Evolutionary conservation across 345 rosid genomes (phyloP), one percentile per base, ranked within the genome.

Genomic region (Eutrema japonicum): DNA sequence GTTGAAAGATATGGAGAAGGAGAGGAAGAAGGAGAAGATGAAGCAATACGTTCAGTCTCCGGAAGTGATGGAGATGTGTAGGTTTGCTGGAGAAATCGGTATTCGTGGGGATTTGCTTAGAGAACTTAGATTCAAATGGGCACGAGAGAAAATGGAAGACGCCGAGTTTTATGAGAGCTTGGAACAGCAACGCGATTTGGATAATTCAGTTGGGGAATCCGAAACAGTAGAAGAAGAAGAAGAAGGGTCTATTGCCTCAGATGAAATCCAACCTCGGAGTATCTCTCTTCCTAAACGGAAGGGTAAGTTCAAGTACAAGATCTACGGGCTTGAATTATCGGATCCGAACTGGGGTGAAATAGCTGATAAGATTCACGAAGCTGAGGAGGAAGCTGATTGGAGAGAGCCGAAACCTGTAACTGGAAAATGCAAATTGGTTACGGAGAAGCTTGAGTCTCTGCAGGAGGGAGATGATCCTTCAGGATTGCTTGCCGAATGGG

Each of bases 81-180:
- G 94, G 68, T 92, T 95, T 79, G 94, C 98, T 11, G 91, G 90
- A 13, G 99, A 92, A 53, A 77, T 87, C 42, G 99, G 98, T 40
- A 86, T 92, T 76, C 83, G 92, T 33, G 99, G 97, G 59, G 94
- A 90, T 62, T 45, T 95, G 84, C 81, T 89, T 81, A 89, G 98
- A 78, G 97, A 95, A 79, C 83, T 95, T 27, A 85, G 96, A 71
- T 90, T 88, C 66, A 89, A 92, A 78, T 90, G 98, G 96, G 96
- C 97, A 1, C 71, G 81, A 16, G 98, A 96, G 74, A 83, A 88
- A 64, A 87, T 92, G 96, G 99, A 92, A 64, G 94, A 95, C 73
- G 75, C 78, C 13, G 98, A 90, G 29, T 95, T 90, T 75, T 84
- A 86, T 40, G 82, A 76, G 80, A 61, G 78, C 60, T 82, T 90